Conservation (phyloP, 2,329 filamentous ascomycete genomes). For the Fusarium nelsonii region DNA sequence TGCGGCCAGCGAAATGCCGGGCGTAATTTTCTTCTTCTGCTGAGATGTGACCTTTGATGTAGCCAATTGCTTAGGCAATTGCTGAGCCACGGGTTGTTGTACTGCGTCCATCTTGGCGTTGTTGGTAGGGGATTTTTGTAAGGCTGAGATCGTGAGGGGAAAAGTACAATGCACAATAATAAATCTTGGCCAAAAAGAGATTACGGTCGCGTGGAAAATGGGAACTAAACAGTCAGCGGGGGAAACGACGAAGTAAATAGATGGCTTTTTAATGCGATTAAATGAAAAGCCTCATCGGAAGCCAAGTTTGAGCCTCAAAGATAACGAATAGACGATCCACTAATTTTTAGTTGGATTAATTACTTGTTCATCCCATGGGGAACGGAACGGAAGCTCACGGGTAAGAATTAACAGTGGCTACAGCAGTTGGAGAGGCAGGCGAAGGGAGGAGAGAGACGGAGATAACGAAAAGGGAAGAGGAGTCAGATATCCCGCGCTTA, state of each 20-base stretch:
- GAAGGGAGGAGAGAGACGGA: background rate
- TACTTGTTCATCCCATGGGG: background rate
- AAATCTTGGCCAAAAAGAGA: conserved; percentile 1
- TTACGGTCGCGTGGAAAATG: background rate
- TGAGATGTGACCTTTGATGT: background rate
- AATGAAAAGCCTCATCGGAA: background rate
- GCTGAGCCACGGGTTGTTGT: conserved; percentile 6
- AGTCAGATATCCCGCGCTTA: background rate
- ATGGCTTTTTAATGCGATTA: background rate
- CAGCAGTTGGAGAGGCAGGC: background rate
- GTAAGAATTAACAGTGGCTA: background rate
- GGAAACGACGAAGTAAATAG: background rate
- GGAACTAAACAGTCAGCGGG: background rate
- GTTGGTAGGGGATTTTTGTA: background rate
- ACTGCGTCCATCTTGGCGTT: conserved; percentile 15
- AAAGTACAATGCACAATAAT: conserved; percentile 1
- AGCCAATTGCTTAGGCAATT: background rate
- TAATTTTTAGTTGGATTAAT: background rate
- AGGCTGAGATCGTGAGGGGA: background rate
- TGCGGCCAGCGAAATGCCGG: conserved; percentile 61
- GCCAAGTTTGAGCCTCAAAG: background rate
- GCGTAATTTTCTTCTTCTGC: conserved; percentile 46
- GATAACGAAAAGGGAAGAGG: background rate
- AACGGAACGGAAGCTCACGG: background rate
- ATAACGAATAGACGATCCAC: background rate